Percentiles rank a stretch among this genome's conserved stretches.
phyloP scores from a whole-genome alignment of 225 moss, liverwort and hornwort species.

The Rhytidiadelphus loreus region DNA sequence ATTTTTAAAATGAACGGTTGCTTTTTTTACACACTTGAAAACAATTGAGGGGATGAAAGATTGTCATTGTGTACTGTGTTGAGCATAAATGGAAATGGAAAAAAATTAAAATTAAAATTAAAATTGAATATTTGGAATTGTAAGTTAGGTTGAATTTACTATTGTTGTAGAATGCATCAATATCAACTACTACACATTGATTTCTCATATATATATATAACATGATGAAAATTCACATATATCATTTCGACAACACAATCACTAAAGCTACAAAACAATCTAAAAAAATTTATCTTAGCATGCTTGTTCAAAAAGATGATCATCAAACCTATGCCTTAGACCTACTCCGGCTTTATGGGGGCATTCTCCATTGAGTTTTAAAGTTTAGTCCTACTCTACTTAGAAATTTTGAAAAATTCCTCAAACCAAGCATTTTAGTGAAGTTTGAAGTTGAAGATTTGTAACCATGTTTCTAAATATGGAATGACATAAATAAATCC shows the following conservation, averaged over 20 bases:
- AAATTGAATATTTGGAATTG: neutral
- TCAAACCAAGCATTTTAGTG: neutral
- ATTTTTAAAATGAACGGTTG: neutral
- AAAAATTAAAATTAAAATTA: too few species aligned
- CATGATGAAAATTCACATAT: too few species aligned
- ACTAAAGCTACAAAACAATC: neutral
- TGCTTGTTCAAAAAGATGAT: neutral
- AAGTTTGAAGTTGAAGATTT: neutral
- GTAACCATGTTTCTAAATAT: neutral
- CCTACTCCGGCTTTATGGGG: too few species aligned
- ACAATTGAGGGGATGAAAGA: neutral
- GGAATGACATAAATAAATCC: neutral
- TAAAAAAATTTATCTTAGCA: neutral
- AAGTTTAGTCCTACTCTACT: too few species aligned
- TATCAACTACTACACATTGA: too few species aligned
- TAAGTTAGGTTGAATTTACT: neutral
- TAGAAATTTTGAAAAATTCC: neutral
- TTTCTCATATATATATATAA: neutral
- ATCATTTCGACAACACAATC: neutral
- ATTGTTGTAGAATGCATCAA: neutral
- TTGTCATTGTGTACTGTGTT: rapidly evolving
- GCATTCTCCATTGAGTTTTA: neutral
- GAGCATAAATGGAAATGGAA: neutral
- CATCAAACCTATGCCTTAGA: rapidly evolving
- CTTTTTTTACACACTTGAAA: neutral